phyloP scores from a whole-genome alignment of 768 basidiomycete species.

The Dioszegia crocea region DNA sequence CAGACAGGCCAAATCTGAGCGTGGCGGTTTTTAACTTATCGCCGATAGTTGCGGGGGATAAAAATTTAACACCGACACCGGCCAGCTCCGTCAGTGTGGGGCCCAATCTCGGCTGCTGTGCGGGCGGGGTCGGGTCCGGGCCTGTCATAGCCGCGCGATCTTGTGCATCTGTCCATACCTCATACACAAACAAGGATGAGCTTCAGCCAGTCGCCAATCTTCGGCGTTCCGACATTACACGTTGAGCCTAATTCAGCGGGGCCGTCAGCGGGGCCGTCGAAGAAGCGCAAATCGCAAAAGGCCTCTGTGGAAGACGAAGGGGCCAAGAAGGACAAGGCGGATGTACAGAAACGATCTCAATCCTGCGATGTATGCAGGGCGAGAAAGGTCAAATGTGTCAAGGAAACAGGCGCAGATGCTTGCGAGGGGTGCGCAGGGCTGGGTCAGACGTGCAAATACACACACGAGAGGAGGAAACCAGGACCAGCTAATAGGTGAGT shows the following conservation, averaged over 20 bases:
- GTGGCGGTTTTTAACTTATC: not conserved
- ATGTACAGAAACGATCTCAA: constrained; percentile 3
- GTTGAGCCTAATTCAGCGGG: too few relatives aligned
- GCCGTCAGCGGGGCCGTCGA: too few relatives aligned
- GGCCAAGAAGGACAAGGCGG: not conserved
- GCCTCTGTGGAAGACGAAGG: not conserved
- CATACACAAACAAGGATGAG: too few relatives aligned
- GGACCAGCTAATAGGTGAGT: constrained; percentile 19
- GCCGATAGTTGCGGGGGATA: not conserved
- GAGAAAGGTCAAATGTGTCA: constrained; percentile 19
- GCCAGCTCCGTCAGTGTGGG: too few relatives aligned
- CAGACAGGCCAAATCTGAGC: not conserved
- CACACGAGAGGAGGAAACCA: constrained; percentile 18
- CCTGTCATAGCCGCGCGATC: too few relatives aligned
- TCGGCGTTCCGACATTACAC: too few relatives aligned
- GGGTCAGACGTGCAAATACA: constrained; percentile 15
- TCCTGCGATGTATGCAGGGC: constrained; percentile 18
- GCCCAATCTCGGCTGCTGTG: too few relatives aligned
- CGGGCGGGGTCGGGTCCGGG: too few relatives aligned
- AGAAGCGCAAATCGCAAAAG: too few relatives aligned
- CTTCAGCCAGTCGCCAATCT: too few relatives aligned
- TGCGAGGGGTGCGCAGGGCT: constrained; percentile 16
- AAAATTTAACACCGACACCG: too few relatives aligned
- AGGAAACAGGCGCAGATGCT: not conserved
- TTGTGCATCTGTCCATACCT: too few relatives aligned